phyloP scores from a whole-genome alignment of 2,329 filamentous ascomycete genomes.

The Pezicula carpinea region DNA sequence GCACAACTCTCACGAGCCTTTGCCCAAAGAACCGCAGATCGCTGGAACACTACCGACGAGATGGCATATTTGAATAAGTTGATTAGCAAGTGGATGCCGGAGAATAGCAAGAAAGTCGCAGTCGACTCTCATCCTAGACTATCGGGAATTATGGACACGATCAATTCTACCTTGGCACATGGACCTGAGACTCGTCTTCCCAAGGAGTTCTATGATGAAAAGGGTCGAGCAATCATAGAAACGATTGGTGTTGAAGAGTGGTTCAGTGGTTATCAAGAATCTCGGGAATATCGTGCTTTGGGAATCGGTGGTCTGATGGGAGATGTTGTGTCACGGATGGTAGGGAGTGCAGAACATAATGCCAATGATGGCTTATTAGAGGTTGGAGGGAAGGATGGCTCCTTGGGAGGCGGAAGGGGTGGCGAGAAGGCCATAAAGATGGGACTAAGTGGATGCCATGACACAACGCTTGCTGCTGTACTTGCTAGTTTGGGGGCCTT shows the following conservation, averaged over 20 bases:
- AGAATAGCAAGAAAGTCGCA: conserved; percentile 60
- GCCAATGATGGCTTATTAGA: conserved; percentile 48
- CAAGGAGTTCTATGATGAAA: conserved; percentile 78
- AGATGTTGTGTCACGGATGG: conserved; percentile 75
- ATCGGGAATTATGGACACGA: conserved; percentile 88
- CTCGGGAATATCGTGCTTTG: conserved; percentile 77
- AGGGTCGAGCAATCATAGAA: conserved; percentile 64
- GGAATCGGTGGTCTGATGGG: conserved; percentile 84
- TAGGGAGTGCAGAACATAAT: conserved; percentile 56
- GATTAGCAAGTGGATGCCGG: conserved; percentile 82
- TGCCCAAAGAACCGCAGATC: conserved; percentile 63
- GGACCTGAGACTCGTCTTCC: conserved; percentile 75
- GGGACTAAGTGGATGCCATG: conserved; percentile 81
- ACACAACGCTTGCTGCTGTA: conserved; percentile 82
- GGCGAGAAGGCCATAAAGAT: conserved; percentile 60
- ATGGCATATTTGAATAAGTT: conserved; percentile 78
- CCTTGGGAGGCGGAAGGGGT: conserved; percentile 35
- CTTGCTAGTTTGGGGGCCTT: conserved; percentile 78
- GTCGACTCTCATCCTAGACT: conserved; percentile 82
- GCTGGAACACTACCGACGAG: conserved; percentile 73
- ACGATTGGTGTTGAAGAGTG: conserved; percentile 83
- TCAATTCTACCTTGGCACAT: conserved; percentile 86
- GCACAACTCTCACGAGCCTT: conserved; percentile 65
- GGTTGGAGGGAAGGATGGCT: conserved; percentile 33
- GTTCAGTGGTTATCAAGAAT: conserved; percentile 84